Conservation (phyloP, 768 basidiomycete species). For the Lentinus tigrinus region DNA sequence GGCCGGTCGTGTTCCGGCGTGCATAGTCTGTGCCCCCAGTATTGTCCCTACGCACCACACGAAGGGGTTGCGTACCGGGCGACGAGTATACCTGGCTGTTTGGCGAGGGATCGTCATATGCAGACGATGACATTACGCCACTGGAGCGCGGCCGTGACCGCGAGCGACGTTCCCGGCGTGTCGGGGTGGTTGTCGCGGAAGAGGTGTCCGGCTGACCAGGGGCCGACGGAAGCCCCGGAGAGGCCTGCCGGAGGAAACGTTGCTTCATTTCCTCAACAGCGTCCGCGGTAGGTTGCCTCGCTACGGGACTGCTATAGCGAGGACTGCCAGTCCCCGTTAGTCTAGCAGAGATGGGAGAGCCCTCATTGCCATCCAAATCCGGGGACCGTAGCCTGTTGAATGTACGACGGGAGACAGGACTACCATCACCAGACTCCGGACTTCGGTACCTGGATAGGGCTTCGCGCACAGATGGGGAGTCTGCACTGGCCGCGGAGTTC, state of each 20-base stretch:
- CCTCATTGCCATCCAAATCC: slow-evolving; percentile 12
- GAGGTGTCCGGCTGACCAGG: slow-evolving; percentile 13
- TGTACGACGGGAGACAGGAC: slow-evolving; percentile 17
- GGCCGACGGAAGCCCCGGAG: slow-evolving; percentile 21
- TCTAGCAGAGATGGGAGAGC: slow-evolving; percentile 10
- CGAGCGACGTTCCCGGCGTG: slow-evolving; percentile 13
- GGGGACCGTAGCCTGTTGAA: slow-evolving; percentile 22
- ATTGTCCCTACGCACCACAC: slow-evolving; percentile 2
- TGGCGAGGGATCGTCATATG: neutral
- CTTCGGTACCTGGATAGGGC: slow-evolving; percentile 10
- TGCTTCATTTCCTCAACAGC: slow-evolving; percentile 66
- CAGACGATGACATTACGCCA: neutral
- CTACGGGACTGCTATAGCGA: slow-evolving; percentile 20
- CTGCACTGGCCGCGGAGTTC: slow-evolving; percentile 15
- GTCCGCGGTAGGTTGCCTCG: slow-evolving; percentile 40
- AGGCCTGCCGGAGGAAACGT: slow-evolving; percentile 43
- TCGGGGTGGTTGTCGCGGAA: slow-evolving; percentile 18
- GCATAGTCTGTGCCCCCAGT: neutral
- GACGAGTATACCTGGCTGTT: neutral
- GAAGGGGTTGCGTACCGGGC: slow-evolving; percentile 1
- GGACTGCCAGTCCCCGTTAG: slow-evolving; percentile 17
- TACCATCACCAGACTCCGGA: slow-evolving; percentile 16
- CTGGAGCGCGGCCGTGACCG: slow-evolving; percentile 13
- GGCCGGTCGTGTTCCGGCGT: neutral
- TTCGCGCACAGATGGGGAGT: slow-evolving; percentile 11